Evolutionary conservation across 108 stramenopile genomes (phyloP), one percentile per base, ranked within the genome.

Genomic region (Discostella pseudostelligera): DNA sequence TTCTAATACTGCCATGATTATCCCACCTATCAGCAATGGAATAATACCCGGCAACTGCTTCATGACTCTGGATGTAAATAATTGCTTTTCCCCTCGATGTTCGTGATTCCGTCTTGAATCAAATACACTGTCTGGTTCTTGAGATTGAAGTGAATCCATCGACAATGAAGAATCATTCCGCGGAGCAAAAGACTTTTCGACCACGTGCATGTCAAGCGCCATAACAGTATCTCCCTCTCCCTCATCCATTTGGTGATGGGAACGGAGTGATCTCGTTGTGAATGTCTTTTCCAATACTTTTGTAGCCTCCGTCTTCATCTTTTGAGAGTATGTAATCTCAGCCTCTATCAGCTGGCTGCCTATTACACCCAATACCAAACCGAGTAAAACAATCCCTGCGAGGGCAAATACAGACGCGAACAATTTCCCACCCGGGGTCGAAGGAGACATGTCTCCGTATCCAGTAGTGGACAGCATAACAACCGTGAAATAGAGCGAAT

Each of bases 401-500:
- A 88, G 51, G 19, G 82, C 84, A 75, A 85, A 88, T n/a, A 82
- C 6, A n/a, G 72, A 71, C 21, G 83, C 78, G 70, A 88, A 88
- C 17, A 84, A 16, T 58, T 78, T 83, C 6, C 78, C 80, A 1
- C 26, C 68, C 1, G 51, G 25, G 16, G 81, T 84, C 2, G 74
- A 37, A 8, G 77, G 77, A 0, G 72, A 58, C 11, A 58, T 57
- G 39, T 72, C 70, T 20, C 71, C 69, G 21, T 65, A 70, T 0
- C 75, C 75, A 3, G 81, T 69, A 5, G 83, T 84, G 0, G 72
- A 60, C 12, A 81, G 65, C 20, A 60, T 58, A 17, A 79, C 77
- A 53, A 72, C 74, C 24, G 77, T 71, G 70, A 87, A 87, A 35
- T 87, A 87, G 20, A 87, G 48, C 13, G 83, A 72, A 59, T 87